phyloP scores from a whole-genome alignment of 1,139 yeast species.

The Magnusiomyces paraingens region DNA sequence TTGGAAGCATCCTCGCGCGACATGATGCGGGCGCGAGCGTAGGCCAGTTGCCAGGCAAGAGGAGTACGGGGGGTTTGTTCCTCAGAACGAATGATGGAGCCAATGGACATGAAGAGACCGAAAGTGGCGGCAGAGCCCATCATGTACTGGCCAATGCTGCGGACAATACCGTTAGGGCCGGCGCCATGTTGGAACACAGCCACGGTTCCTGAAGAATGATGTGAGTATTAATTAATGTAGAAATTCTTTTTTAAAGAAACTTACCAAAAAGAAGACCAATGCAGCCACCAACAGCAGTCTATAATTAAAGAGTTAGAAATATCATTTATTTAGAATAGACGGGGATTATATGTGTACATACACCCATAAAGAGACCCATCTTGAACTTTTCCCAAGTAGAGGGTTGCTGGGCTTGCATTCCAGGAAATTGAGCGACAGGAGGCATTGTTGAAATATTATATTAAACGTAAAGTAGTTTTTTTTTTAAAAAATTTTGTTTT shows the following conservation, averaged over 20 bases:
- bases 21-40: constrained; percentile 22
- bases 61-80: constrained; percentile 24
- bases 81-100: constrained; percentile 81
- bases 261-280: constrained; percentile 86
- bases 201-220: constrained; percentile 48
- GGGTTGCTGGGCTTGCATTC: constrained; percentile 63
- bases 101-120: constrained; percentile 39
- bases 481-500: not conserved
- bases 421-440: constrained; percentile 73
- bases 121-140: constrained; percentile 96
- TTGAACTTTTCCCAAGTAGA: constrained; percentile 92
- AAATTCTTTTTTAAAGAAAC: constrained; percentile 10
- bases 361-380: constrained; percentile 98
- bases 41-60: constrained; percentile 29
- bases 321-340: not conserved
- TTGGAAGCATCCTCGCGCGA: constrained; percentile 13
- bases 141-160: constrained; percentile 94
- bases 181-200: constrained; percentile 90
- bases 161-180: constrained; percentile 97
- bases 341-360: constrained; percentile 28
- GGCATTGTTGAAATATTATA: constrained; percentile 46
- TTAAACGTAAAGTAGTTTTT: not conserved
- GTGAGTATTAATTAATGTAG: not conserved
- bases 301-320: constrained; percentile 6
- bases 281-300: constrained; percentile 87